These are phyloP conservation scores for Rhexocercosporidium sp. DNA, from an alignment of 2,329 filamentous ascomycete genomes.

Conservation along the genomic window DNA sequence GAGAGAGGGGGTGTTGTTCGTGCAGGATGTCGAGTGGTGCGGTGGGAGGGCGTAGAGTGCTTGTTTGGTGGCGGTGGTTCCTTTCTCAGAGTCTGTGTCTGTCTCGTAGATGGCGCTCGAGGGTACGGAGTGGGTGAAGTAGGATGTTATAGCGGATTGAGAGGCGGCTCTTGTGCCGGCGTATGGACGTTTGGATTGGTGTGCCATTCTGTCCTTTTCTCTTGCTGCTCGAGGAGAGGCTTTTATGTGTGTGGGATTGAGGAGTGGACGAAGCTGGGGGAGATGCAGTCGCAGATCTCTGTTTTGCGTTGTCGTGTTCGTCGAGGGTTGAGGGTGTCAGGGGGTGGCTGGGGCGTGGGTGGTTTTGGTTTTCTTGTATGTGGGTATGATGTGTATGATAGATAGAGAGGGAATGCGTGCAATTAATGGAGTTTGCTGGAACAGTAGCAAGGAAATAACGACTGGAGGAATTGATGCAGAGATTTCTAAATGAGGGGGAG, in stretches of 20 bases:
- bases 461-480: not conserved
- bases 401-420: not conserved
- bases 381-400: not conserved
- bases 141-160: conserved; percentile 63
- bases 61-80: too few species aligned
- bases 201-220: conserved; percentile 29
- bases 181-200: conserved; percentile 61
- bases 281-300: not conserved
- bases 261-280: not conserved
- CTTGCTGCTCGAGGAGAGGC: too few species aligned
- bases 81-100: not conserved
- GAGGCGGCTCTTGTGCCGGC: conserved; percentile 53
- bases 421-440: not conserved
- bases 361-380: not conserved
- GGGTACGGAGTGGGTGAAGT: conserved; percentile 43
- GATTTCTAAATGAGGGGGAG: not conserved
- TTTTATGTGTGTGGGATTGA: conserved; percentile 6
- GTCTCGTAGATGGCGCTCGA: conserved; percentile 28
- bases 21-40: conserved; percentile 15
- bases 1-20: conserved; percentile 34
- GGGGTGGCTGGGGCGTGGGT: conserved; percentile 12
- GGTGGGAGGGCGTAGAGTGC: conserved; percentile 47
- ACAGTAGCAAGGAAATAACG: not conserved
- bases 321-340: not conserved
- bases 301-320: conserved; percentile 4